A percentile compares a stretch with the other conserved stretches of the same genome.
Conservation (phyloP, 2,329 filamentous ascomycete genomes). For the Penicillium sp. region DNA sequence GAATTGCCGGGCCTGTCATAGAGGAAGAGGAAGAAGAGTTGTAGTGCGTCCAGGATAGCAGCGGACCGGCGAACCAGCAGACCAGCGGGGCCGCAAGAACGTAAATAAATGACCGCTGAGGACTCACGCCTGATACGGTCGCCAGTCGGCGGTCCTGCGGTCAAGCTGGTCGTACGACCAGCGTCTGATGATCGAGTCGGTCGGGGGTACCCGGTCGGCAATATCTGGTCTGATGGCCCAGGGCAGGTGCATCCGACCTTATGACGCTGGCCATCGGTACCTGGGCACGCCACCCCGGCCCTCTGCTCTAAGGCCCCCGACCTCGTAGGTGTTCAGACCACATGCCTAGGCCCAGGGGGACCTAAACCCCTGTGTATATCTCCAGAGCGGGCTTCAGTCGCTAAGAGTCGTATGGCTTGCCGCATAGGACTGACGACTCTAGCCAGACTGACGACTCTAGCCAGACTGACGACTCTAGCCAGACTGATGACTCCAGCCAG, state of each 20-base stretch:
- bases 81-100: conserved; percentile 5
- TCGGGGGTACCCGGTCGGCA: conserved; percentile 11
- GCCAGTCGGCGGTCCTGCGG: conserved; percentile 19
- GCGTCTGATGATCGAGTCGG: conserved; percentile 14
- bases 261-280: neutral
- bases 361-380: neutral
- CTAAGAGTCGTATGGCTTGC: neutral
- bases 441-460: too few species aligned
- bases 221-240: neutral
- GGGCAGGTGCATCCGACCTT: neutral
- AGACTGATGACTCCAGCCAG: too few species aligned
- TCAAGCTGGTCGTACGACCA: conserved; percentile 19
- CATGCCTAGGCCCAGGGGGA: neutral
- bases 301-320: neutral
- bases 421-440: neutral
- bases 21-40: conserved; percentile 12
- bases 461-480: too few species aligned
- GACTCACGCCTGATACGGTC: conserved; percentile 12
- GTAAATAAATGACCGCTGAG: conserved; percentile 11
- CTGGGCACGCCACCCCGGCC: neutral
- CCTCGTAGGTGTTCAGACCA: neutral
- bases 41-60: neutral
- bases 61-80: neutral
- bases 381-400: neutral
- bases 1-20: conserved; percentile 10